Percentiles rank a stretch among this genome's conserved stretches.
phyloP scores from a whole-genome alignment of 108 stramenopile species.

The Cyclostephanos invisitatus region DNA sequence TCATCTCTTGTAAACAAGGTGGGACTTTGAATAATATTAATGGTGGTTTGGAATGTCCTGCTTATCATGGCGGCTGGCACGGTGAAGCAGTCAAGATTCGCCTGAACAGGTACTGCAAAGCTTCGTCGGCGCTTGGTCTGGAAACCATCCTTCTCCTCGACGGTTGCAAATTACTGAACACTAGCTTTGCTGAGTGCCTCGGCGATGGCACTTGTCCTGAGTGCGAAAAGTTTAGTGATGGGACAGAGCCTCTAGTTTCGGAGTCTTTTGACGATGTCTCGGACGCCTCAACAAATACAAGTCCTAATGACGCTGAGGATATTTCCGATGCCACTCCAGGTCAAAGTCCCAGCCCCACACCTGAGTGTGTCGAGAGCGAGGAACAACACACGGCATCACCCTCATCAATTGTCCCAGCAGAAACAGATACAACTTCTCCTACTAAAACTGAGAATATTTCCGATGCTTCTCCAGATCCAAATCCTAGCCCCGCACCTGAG shows the following conservation, averaged over 20 bases:
- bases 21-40: conserved; percentile 46
- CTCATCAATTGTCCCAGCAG: not conserved
- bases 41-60: conserved; percentile 51
- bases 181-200: conserved; percentile 43
- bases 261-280: too few species aligned
- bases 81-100: conserved; percentile 48
- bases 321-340: not conserved
- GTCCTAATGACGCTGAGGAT: not conserved
- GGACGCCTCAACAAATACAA: conserved; percentile 4
- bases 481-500: not conserved
- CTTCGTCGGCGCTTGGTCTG: conserved; percentile 29
- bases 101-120: conserved; percentile 50
- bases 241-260: not conserved
- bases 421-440: not conserved
- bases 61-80: conserved; percentile 50
- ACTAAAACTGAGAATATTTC: not conserved
- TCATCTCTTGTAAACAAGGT: not conserved
- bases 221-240: conserved; percentile 30
- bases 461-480: not conserved
- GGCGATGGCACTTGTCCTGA: conserved; percentile 46
- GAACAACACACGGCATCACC: conserved; percentile 5
- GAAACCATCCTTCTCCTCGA: conserved; percentile 34
- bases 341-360: not conserved
- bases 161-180: conserved; percentile 38
- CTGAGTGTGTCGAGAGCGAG: conserved; percentile 2